Evolutionary conservation across 139 green algal genomes (phyloP).

Genomic region (Chlorella vulgaris): DNA sequence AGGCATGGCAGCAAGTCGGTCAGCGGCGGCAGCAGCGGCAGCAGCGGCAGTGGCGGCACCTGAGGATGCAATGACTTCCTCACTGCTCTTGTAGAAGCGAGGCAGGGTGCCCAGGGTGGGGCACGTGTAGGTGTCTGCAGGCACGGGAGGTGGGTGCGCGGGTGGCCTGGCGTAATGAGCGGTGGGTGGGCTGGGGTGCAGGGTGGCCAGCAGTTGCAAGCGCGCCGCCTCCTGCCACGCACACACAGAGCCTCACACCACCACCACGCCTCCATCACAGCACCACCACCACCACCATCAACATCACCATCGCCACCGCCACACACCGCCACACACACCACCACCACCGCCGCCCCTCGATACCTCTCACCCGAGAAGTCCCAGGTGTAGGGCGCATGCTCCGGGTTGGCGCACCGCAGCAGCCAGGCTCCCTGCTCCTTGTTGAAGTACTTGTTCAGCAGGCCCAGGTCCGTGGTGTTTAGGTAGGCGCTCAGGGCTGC

Average conservation of each 20-base stretch:
- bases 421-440: not conserved
- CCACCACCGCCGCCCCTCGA: not conserved
- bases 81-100: slow-evolving; percentile 31
- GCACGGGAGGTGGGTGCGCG: too few species aligned
- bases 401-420: slow-evolving; percentile 27
- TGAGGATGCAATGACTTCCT: slow-evolving; percentile 7
- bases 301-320: not conserved
- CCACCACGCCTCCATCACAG: too few species aligned
- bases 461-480: not conserved
- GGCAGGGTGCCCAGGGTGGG: slow-evolving; percentile 47
- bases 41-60: not conserved
- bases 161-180: too few species aligned
- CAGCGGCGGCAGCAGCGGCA: not conserved
- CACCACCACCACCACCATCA: not conserved
- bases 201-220: not conserved
- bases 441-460: slow-evolving; percentile 26
- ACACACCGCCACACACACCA: not conserved
- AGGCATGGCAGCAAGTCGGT: too few species aligned
- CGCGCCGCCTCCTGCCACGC: too few species aligned
- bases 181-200: not conserved
- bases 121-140: slow-evolving; percentile 2
- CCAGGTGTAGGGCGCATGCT: slow-evolving; percentile 1
- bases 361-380: not conserved
- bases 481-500: slow-evolving; percentile 28
- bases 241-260: too few species aligned